These are phyloP conservation scores for Bathelium albidoporum DNA, from an alignment of 495 filamentous ascomycete genomes.

Conservation along the genomic window DNA sequence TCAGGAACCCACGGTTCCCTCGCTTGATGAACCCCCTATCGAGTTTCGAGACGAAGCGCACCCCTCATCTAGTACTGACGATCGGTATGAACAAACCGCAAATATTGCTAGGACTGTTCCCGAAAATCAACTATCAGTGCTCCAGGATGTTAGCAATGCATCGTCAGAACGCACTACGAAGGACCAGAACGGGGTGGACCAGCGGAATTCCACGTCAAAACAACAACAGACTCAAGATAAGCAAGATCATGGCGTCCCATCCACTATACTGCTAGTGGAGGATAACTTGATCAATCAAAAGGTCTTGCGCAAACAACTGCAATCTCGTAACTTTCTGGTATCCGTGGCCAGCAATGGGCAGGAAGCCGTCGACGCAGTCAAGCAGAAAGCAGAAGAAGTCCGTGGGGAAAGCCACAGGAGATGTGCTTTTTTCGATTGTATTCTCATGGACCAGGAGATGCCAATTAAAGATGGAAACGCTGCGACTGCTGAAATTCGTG, in stretches of 20 bases:
- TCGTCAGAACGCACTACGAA: not conserved
- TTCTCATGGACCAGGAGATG: conserved; percentile 33
- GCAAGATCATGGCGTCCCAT: not conserved
- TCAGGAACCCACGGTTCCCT: not conserved
- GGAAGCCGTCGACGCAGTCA: conserved; percentile 24
- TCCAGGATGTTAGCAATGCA: not conserved
- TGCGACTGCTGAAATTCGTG: conserved; percentile 18
- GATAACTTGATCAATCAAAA: conserved; percentile 32
- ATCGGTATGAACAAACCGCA: not conserved
- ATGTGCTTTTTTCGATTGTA: conserved; percentile 14
- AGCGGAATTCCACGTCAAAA: not conserved
- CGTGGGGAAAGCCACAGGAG: not conserved
- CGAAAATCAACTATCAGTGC: not conserved
- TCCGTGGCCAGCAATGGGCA: conserved; percentile 27
- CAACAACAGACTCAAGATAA: not conserved
- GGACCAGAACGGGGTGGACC: not conserved
- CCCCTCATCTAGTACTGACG: not conserved
- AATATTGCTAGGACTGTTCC: not conserved
- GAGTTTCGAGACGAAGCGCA: not conserved
- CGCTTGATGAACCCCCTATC: not conserved
- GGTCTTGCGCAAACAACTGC: conserved; percentile 24
- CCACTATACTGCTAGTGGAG: conserved; percentile 21
- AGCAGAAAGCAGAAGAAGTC: conserved; percentile 8
- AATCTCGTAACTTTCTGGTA: conserved; percentile 20
- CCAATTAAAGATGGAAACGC: conserved; percentile 29